These are phyloP conservation scores for Myxozyma lipomycoides DNA, from an alignment of 805 yeast species.

Conservation along the genomic window DNA sequence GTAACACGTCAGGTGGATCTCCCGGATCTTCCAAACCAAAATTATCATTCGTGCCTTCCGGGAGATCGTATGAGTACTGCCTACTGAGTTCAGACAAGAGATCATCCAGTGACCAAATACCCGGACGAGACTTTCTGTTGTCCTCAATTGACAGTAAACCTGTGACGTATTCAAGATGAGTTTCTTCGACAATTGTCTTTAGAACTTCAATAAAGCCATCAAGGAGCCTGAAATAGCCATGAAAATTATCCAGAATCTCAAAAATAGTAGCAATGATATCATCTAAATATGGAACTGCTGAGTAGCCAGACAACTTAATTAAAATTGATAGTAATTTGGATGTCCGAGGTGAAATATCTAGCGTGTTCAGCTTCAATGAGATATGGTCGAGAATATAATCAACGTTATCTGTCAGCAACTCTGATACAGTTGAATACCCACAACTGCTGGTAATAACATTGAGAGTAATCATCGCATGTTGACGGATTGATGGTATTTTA, in stretches of 20 bases:
- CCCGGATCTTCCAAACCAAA: constrained; percentile 41
- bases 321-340: constrained; percentile 66
- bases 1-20: constrained; percentile 29
- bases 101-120: constrained; percentile 27
- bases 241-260: constrained; percentile 73
- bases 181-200: constrained; percentile 49
- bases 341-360: constrained; percentile 69
- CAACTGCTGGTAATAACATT: constrained; percentile 48
- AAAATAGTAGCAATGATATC: constrained; percentile 76
- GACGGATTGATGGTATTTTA: constrained; percentile 43
- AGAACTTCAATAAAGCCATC: constrained; percentile 73
- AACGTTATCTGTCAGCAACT: constrained; percentile 59
- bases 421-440: constrained; percentile 50
- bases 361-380: constrained; percentile 64
- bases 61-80: constrained; percentile 34
- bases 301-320: constrained; percentile 64
- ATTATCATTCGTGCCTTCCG: constrained; percentile 1
- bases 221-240: constrained; percentile 70
- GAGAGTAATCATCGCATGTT: constrained; percentile 53
- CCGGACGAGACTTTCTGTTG: constrained; percentile 10
- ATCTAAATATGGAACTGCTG: constrained; percentile 58
- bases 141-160: constrained; percentile 7
- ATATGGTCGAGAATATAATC: constrained; percentile 79
- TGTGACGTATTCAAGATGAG: constrained; percentile 2
- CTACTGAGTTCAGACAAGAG: constrained; percentile 29